A percentile compares a stretch with the other conserved stretches of the same genome.
Evolutionary conservation across 768 basidiomycete genomes (phyloP).

Genomic region (Naganishia antarctica): DNA sequence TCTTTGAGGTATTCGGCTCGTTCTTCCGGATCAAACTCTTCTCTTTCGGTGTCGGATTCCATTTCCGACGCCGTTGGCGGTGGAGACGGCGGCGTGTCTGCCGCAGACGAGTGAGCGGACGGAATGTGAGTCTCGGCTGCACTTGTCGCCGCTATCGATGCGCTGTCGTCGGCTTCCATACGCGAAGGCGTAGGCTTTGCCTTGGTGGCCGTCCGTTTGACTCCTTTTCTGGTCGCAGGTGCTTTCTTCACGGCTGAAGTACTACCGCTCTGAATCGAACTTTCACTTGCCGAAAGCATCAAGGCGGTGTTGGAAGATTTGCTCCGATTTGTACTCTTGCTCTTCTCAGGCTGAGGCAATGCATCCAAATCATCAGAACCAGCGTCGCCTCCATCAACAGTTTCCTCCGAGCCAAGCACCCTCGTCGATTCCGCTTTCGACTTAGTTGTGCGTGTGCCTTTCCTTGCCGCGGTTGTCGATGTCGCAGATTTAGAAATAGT

Average conservation of each 20-base stretch:
- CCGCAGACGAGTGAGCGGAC: not conserved
- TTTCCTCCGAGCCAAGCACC: not conserved
- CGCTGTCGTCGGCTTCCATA: too few relatives aligned
- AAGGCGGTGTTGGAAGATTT: not conserved
- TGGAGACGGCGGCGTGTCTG: slow-evolving; percentile 2
- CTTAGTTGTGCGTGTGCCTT: slow-evolving; percentile 1
- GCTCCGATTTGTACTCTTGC: not conserved
- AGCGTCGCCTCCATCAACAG: not conserved
- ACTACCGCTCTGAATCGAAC: not conserved
- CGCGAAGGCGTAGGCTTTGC: not conserved
- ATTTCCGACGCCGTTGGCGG: not conserved
- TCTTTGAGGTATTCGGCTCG: slow-evolving; percentile 2
- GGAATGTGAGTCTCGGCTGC: not conserved
- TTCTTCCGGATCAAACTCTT: slow-evolving; percentile 7
- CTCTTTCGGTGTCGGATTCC: slow-evolving; percentile 12
- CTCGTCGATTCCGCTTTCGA: not conserved
- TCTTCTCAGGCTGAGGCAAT: not conserved
- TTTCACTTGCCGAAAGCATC: not conserved
- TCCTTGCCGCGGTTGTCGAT: slow-evolving; percentile 2
- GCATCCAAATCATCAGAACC: not conserved
- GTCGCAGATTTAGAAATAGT: not conserved
- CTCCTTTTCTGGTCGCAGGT: not conserved
- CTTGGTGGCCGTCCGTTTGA: not conserved
- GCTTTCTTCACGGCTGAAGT: not conserved
- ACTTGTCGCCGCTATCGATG: not conserved